phyloP scores from a whole-genome alignment of 148 eudicot genomes.

The Vaccinium vitisidaea region DNA sequence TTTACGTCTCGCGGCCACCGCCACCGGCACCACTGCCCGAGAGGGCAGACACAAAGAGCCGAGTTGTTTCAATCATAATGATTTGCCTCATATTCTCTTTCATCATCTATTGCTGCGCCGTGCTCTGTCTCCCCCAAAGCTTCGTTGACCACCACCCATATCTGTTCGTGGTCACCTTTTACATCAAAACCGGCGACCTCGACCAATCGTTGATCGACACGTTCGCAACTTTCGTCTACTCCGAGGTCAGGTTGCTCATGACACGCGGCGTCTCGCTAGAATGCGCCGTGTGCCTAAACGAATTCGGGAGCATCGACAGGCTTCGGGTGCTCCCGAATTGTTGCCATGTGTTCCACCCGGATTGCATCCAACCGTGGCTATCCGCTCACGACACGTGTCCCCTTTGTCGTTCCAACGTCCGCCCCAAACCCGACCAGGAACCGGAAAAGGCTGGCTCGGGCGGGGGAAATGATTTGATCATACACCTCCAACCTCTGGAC shows the following conservation, averaged over 20 bases:
- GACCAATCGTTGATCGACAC: conserved; percentile 25
- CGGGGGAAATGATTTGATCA: not conserved
- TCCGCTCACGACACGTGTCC: conserved; percentile 47
- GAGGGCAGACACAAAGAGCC: too few relatives aligned
- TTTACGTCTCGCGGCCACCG: too few relatives aligned
- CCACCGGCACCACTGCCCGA: too few relatives aligned
- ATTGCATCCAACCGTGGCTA: conserved; percentile 51
- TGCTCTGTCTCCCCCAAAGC: too few relatives aligned
- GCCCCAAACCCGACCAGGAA: not conserved
- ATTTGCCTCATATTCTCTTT: too few relatives aligned
- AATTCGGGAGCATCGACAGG: conserved; percentile 33
- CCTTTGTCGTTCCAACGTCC: conserved; percentile 36
- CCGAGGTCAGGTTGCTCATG: conserved; percentile 33
- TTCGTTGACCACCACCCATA: too few relatives aligned
- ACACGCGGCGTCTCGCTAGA: conserved; percentile 25
- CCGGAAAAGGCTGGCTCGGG: not conserved
- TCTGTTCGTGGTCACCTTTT: too few relatives aligned
- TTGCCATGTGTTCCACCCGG: conserved; percentile 52
- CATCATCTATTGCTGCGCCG: too few relatives aligned
- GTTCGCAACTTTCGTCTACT: conserved; percentile 40
- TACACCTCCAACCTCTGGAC: not conserved
- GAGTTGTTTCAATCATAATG: too few relatives aligned
- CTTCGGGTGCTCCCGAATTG: conserved; percentile 40
- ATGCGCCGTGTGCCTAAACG: conserved; percentile 53
- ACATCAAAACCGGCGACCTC: conserved; percentile 9